A percentile compares a stretch with the other conserved stretches of the same genome.
These are phyloP conservation scores for Phtheirospermum japonicum DNA, from an alignment of 257 asterid species.

Conservation along the genomic window DNA sequence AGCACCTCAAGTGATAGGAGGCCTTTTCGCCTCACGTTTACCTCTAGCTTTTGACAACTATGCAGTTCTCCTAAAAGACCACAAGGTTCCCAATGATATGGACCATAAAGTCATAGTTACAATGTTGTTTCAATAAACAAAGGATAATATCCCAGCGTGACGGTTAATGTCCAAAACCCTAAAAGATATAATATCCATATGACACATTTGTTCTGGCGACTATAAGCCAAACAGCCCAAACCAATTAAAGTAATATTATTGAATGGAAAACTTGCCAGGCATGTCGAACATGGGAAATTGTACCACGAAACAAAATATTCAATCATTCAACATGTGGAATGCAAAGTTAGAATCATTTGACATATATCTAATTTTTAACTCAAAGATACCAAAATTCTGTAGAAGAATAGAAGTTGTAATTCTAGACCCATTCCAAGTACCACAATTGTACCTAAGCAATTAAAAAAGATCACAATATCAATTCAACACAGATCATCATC, in stretches of 20 bases:
- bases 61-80: not conserved
- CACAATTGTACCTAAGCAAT: not conserved
- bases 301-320: not conserved
- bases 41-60: too few relatives aligned
- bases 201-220: not conserved
- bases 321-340: too few relatives aligned
- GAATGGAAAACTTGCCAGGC: conserved; percentile 6
- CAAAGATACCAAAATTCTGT: not conserved
- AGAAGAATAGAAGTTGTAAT: not conserved
- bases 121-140: not conserved
- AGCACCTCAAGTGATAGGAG: too few relatives aligned
- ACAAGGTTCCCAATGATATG: conserved; percentile 7
- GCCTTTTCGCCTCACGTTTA: too few relatives aligned
- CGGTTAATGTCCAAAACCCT: not conserved
- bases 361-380: conserved; percentile 16
- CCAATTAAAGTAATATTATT: not conserved
- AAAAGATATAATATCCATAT: not conserved
- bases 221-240: conserved; percentile 5
- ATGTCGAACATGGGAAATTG: not conserved
- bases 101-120: conserved; percentile 5
- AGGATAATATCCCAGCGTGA: not conserved
- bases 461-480: not conserved
- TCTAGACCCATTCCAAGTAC: conserved; percentile 1
- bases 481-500: not conserved
- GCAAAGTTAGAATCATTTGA: not conserved